Percentiles rank a stretch among this genome's conserved stretches.
These are phyloP conservation scores for Trametes coccinea DNA, from an alignment of 768 basidiomycete species.

Conservation along the genomic window DNA sequence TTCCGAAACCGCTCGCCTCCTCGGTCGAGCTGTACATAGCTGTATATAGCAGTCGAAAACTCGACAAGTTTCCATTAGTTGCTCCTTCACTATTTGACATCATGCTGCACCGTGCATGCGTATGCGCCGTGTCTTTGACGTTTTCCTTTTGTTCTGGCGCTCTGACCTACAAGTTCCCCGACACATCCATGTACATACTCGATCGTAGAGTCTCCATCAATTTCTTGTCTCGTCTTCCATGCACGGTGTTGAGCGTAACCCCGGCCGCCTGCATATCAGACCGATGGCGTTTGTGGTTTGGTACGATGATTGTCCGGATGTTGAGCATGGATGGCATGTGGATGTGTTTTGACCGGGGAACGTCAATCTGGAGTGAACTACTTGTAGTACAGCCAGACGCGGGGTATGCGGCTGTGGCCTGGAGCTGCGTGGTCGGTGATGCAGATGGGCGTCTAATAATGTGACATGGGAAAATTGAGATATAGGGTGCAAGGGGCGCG, in stretches of 20 bases:
- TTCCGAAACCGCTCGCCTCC: not conserved
- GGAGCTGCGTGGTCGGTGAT: not conserved
- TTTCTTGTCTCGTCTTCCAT: not conserved
- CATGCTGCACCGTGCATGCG: too few species aligned
- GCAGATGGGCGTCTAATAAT: not conserved
- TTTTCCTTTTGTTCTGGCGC: too few species aligned
- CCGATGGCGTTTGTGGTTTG: too few species aligned
- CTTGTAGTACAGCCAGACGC: too few species aligned
- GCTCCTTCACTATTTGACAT: too few species aligned
- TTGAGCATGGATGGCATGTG: not conserved
- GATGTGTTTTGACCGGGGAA: not conserved
- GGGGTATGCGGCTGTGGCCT: not conserved
- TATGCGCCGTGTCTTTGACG: too few species aligned
- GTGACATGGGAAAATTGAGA: conserved; percentile 9
- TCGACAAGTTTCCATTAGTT: too few species aligned
- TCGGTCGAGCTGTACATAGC: not conserved
- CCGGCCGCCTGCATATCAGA: too few species aligned
- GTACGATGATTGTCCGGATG: not conserved
- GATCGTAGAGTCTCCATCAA: not conserved
- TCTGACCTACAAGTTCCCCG: too few species aligned
- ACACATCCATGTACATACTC: not conserved
- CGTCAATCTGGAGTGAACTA: too few species aligned
- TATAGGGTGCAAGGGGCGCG: not conserved
- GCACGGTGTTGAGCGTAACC: not conserved
- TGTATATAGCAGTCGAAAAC: conserved; percentile 2